Base-by-base conservation (phyloP, 2,329 filamentous ascomycete species). In the Nemania sp. region DNA sequence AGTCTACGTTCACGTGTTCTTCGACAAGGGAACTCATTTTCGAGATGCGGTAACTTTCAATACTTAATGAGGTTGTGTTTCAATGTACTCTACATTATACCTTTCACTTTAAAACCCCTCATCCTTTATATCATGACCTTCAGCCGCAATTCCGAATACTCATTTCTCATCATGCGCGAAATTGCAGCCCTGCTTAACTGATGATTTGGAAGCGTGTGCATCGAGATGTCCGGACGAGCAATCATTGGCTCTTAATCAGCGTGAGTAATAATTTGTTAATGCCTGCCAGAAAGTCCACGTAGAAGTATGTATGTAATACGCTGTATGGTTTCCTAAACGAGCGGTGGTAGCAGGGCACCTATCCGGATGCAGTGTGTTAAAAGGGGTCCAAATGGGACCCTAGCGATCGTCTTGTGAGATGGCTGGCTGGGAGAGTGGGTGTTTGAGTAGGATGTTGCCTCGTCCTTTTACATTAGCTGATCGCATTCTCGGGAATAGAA, bases 121-220 rank as follows among this genome's bases (percentile, higher is more conserved):
- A 32, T 32, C 29, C n/a, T 64, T 56, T 56, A 67, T 65, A 65
- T 38, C 5, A n/a, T 32, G 29, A 38, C 26, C 55, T n/a, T 20
- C 27, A 6, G 22, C 18, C 15, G n/a, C 18, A 24, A 26, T 15
- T n/a, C n/a, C n/a, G n/a, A n/a, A n/a, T n/a, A n/a, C 41, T 13
- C 6, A 15, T 35, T 11, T 35, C 32, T 35, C 32, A 35, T 35
- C n/a, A n/a, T 22, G 41, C 29, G 35, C 24, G 32, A 54, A 29
- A 52, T n/a, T 27, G 24, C 26, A 15, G 29, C 18, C 22, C 27
- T 58, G 62, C 62, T 65, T 64, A 68, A 65, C 38, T 62, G 41
- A 65, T 68, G 57, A 68, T 68, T 68, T 68, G 62, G 56, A 68
- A 65, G 66, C 66, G 41, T 35, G 51, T 0, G 32, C 26, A 24